Evolutionary conservation across 2,329 filamentous ascomycete genomes (phyloP).

Genomic region (Cladosporium sphaerospermum): DNA sequence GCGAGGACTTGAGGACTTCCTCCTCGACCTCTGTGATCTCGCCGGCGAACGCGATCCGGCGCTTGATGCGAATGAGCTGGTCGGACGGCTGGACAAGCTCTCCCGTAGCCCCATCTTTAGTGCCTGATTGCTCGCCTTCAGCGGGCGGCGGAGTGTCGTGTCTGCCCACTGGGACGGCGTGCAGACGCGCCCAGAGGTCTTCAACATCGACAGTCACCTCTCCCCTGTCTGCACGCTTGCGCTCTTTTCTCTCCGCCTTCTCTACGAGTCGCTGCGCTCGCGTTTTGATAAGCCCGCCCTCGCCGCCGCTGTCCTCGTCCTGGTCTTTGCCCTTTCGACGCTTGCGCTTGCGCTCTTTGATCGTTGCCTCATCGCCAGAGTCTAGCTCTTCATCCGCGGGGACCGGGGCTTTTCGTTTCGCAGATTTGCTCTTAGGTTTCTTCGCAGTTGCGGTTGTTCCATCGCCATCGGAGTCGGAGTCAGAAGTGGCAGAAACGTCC

Average conservation of each 20-base stretch:
- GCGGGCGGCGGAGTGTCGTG: neutral
- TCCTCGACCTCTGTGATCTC: slow-evolving; percentile 50
- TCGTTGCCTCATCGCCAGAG: slow-evolving; percentile 53
- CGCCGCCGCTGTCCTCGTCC: slow-evolving; percentile 38
- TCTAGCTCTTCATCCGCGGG: slow-evolving; percentile 40
- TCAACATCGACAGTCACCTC: slow-evolving; percentile 52
- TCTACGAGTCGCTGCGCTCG: slow-evolving; percentile 47
- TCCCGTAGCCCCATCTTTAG: neutral
- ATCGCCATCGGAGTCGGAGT: slow-evolving; percentile 29
- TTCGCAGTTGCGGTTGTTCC: slow-evolving; percentile 19
- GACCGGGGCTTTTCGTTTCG: slow-evolving; percentile 31
- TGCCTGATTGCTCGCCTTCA: slow-evolving; percentile 1
- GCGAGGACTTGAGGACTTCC: slow-evolving; percentile 46
- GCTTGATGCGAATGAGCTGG: slow-evolving; percentile 49
- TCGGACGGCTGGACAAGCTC: slow-evolving; percentile 23
- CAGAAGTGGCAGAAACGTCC: slow-evolving; percentile 30
- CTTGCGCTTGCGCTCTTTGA: slow-evolving; percentile 39
- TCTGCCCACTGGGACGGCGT: slow-evolving; percentile 28
- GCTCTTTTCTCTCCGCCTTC: slow-evolving; percentile 43
- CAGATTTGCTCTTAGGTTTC: slow-evolving; percentile 31
- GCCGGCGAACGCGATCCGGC: slow-evolving; percentile 53
- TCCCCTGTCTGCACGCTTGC: slow-evolving; percentile 37
- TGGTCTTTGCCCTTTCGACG: slow-evolving; percentile 33
- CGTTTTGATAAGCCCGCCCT: slow-evolving; percentile 48
- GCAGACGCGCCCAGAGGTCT: slow-evolving; percentile 49